phyloP scores from a whole-genome alignment of 148 eudicot genomes.

The Rhododendron ovatum region DNA sequence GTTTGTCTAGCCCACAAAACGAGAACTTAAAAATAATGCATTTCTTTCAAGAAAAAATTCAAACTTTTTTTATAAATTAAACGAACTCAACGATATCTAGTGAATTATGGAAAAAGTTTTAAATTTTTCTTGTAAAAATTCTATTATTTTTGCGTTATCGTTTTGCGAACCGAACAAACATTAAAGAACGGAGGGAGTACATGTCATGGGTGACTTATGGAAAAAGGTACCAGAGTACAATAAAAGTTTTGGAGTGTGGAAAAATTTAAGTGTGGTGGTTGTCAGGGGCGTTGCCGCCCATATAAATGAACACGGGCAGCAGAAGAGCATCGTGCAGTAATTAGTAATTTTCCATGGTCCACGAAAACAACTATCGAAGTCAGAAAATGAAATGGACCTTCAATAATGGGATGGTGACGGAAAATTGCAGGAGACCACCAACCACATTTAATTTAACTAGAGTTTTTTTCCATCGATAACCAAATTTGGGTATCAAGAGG shows the following conservation, averaged over 20 bases:
- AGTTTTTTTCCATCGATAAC: neutral
- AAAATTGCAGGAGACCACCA: neutral
- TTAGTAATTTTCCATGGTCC: neutral
- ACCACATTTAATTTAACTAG: neutral
- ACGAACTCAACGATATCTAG: too few species aligned
- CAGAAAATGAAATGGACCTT: conserved; percentile 4
- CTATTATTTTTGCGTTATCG: too few species aligned
- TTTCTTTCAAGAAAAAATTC: too few species aligned
- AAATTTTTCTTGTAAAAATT: too few species aligned
- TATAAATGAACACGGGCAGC: neutral
- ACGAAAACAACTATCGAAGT: conserved; percentile 1
- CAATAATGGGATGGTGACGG: conserved; percentile 7
- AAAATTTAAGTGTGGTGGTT: conserved; percentile 1
- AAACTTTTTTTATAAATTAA: too few species aligned
- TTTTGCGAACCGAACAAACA: too few species aligned
- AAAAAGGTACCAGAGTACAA: neutral
- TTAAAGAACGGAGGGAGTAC: too few species aligned
- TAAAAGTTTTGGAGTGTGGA: neutral
- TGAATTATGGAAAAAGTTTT: too few species aligned
- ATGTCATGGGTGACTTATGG: conserved; percentile 1
- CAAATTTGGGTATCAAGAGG: neutral
- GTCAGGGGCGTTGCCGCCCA: neutral
- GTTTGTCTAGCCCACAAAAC: too few species aligned
- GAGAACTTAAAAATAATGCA: too few species aligned
- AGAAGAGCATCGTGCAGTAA: neutral